phyloP scores from a whole-genome alignment of 1,284 basidiomycete genomes.

The Neolentinus lepideus region DNA sequence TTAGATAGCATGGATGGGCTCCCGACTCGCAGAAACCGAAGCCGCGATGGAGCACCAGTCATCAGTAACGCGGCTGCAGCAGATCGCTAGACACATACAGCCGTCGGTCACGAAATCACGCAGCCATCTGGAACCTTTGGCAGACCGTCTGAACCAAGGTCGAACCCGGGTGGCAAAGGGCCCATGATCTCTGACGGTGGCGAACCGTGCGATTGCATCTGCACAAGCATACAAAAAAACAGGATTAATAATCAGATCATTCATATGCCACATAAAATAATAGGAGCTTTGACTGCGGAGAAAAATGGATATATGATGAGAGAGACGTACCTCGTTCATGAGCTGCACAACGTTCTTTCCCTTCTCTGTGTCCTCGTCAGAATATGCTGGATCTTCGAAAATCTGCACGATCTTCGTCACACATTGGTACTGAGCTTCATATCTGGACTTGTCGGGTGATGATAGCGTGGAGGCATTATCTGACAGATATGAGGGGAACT shows the following conservation, averaged over 20 bases:
- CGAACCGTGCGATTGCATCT: conserved; percentile 85
- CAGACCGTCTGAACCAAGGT: conserved; percentile 47
- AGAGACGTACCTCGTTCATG: conserved; percentile 64
- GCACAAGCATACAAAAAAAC: conserved; percentile 3
- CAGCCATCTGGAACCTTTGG: conserved; percentile 51
- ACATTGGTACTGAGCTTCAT: conserved; percentile 58
- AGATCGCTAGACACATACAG: too few species aligned
- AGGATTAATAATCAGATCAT: neutral
- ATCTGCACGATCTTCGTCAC: conserved; percentile 65
- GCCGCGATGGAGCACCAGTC: too few species aligned
- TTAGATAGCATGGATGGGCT: too few species aligned
- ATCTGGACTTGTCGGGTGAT: conserved; percentile 61
- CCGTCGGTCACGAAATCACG: conserved; percentile 24
- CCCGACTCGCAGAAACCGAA: too few species aligned
- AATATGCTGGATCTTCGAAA: conserved; percentile 67
- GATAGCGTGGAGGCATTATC: conserved; percentile 44
- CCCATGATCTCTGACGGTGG: conserved; percentile 92
- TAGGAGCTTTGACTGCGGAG: conserved; percentile 7
- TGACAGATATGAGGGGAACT: conserved; percentile 82
- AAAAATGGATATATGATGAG: conserved; percentile 8
- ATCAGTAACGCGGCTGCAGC: too few species aligned
- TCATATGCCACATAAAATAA: neutral
- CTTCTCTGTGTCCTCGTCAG: conserved; percentile 50
- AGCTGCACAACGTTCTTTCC: conserved; percentile 54
- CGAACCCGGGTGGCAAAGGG: conserved; percentile 76